Evolutionary conservation across 2,329 filamentous ascomycete species (phyloP).

Genomic region (Neofusicoccum cordaticola): DNA sequence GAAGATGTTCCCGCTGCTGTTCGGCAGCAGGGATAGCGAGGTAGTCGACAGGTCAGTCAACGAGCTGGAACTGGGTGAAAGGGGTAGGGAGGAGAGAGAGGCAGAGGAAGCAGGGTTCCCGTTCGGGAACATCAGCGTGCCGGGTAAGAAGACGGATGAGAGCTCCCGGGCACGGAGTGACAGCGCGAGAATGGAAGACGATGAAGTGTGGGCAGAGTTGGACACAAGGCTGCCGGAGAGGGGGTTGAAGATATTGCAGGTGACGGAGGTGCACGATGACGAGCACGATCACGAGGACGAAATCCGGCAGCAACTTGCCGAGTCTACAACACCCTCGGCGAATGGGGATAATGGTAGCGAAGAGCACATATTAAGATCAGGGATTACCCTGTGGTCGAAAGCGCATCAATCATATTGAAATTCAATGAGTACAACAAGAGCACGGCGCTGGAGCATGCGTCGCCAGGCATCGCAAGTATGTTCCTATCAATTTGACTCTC

Average conservation of each 20-base stretch:
- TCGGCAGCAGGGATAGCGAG: slow-evolving; percentile 17
- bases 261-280: not conserved
- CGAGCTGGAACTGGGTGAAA: not conserved
- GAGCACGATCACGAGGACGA: not conserved
- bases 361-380: not conserved
- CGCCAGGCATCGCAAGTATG: too few species aligned
- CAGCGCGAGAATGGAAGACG: not conserved
- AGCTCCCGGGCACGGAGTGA: not conserved
- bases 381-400: not conserved
- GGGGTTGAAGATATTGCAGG: not conserved
- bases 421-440: not conserved
- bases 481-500: too few species aligned
- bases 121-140: slow-evolving; percentile 7
- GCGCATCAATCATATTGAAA: not conserved
- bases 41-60: not conserved
- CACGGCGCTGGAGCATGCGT: too few species aligned
- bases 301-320: not conserved
- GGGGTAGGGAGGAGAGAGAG: not conserved
- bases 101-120: not conserved
- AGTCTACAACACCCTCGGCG: not conserved
- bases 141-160: not conserved
- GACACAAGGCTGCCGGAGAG: not conserved
- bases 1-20: slow-evolving; percentile 27
- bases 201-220: slow-evolving; percentile 2
- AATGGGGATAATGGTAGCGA: not conserved